A percentile compares a stretch with the other conserved stretches of the same genome.
Evolutionary conservation across 2,329 filamentous ascomycete genomes (phyloP).

Genomic region (Ceratocystis papillata): DNA sequence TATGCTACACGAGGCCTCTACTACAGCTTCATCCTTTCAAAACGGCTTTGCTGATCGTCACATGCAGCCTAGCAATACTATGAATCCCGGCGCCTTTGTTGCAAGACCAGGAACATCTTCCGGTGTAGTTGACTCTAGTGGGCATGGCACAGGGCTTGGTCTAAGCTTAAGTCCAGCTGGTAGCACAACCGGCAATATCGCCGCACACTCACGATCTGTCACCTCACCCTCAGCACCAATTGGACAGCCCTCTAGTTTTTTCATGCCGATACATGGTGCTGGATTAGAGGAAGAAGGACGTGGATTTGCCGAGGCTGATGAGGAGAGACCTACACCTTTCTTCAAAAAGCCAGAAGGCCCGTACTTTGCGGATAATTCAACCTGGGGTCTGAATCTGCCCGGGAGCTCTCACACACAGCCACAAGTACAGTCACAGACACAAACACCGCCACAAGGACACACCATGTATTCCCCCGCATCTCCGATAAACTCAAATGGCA

Average conservation of each 20-base stretch:
- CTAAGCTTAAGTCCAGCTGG: neutral
- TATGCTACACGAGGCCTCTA: constrained; percentile 76
- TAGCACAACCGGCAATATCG: constrained; percentile 9
- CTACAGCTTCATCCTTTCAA: constrained; percentile 69
- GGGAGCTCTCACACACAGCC: constrained; percentile 34
- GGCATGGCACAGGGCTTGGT: constrained; percentile 34
- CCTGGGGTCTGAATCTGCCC: constrained; percentile 42
- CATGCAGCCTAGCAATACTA: constrained; percentile 49
- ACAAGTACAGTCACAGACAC: constrained; percentile 23
- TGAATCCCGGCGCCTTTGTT: constrained; percentile 52
- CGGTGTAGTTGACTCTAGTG: constrained; percentile 30
- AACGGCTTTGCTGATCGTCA: constrained; percentile 74
- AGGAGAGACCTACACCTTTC: constrained; percentile 46
- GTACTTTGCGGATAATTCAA: constrained; percentile 44
- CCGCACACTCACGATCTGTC: constrained; percentile 61
- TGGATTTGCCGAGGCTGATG: constrained; percentile 68
- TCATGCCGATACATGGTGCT: constrained; percentile 14
- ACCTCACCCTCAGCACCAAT: constrained; percentile 62
- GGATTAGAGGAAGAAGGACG: constrained; percentile 70
- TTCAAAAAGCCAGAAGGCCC: constrained; percentile 40
- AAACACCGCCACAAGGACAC: neutral
- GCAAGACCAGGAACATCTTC: constrained; percentile 29
- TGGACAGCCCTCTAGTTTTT: constrained; percentile 38
- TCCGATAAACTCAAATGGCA: neutral
- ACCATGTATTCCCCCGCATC: constrained; percentile 12